Conservation (phyloP, 139 green algal species). For the Tetraselmis chui region DNA sequence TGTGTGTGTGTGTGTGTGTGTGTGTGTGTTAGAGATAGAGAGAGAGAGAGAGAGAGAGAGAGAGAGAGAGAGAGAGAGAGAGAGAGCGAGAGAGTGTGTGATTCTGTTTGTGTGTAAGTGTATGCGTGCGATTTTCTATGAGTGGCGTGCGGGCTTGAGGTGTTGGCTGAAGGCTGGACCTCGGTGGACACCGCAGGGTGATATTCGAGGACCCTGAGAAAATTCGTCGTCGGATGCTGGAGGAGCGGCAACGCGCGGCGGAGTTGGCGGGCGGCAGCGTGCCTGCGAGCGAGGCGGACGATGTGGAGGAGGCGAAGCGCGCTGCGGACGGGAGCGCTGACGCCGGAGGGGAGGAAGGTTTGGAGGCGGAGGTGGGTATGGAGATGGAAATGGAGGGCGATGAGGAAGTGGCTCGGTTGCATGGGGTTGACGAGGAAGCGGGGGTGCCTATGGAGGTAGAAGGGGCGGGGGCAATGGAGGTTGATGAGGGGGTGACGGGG, state of each 20-base stretch:
- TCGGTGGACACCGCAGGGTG: too few relatives aligned
- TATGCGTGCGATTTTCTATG: too few relatives aligned
- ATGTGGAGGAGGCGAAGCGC: background rate
- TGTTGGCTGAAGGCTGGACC: too few relatives aligned
- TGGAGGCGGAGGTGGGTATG: background rate
- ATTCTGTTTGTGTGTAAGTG: too few relatives aligned
- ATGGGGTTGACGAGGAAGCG: background rate
- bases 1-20: too few relatives aligned
- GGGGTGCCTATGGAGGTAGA: background rate
- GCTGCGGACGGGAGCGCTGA: background rate
- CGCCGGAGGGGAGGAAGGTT: background rate
- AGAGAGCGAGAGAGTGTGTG: too few relatives aligned
- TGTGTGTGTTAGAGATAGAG: too few relatives aligned
- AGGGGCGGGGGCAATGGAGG: too few relatives aligned
- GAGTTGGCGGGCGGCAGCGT: background rate
- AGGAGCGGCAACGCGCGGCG: slow-evolving; percentile 1
- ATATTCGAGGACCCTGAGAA: background rate
- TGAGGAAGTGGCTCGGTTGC: slow-evolving; percentile 8
- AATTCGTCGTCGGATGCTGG: background rate
- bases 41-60: too few relatives aligned
- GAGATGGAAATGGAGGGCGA: background rate
- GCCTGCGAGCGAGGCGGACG: background rate
- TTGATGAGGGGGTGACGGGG: too few relatives aligned
- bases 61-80: too few relatives aligned
- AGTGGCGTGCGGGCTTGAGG: too few relatives aligned